Base-by-base conservation (phyloP, 2,329 filamentous ascomycete genomes). In the Cryphonectria nitschkei region DNA sequence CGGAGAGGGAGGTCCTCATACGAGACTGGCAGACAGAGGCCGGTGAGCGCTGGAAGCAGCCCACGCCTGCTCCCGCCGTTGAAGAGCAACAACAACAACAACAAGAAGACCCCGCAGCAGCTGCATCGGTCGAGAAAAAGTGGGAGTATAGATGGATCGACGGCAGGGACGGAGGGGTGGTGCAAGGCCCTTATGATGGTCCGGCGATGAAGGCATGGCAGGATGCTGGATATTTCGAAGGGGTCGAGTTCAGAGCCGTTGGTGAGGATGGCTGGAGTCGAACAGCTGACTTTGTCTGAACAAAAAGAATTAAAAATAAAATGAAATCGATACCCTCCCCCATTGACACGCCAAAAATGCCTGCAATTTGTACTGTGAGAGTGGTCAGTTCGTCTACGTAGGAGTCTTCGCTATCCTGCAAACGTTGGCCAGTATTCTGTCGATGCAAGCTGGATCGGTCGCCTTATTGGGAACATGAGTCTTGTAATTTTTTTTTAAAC, bases 121-220 rank as follows among this genome's bases (percentile, higher is more conserved):
- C 80, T 34, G 78, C 77, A 26, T 76, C 77, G 46, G 76, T 68
- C 34, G 46, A 62, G 2, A 82, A 76, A 72, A 87, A 89, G 85
- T 99, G 95, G 95, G 93, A 98, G 80, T 99, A 94, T 79, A 88
- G 93, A 71, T 99, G 96, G 96, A 91, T 90, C 54, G 94, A 97
- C 79, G 93, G 93, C 26, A 87, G 94, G 56, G 95, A 97, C 77
- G 92, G 89, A 39, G 93, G 88, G 14, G 87, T 89, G 64, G 87
- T 88, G 70, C 94, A 99, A 80, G 96, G 96, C 0, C 95, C 96
- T 0, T 99, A 94, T 79, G 94, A 98, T 78, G 88, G 87, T 9
- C 80, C 86, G 6, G 95, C 92, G 52, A 98, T 99, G 96, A 89
- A 90, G 76, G 92, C 93, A 2, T 99, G 96, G 96, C 90, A 92